Conservation (phyloP, 805 yeast genomes). For the Candida parachauliodes region DNA sequence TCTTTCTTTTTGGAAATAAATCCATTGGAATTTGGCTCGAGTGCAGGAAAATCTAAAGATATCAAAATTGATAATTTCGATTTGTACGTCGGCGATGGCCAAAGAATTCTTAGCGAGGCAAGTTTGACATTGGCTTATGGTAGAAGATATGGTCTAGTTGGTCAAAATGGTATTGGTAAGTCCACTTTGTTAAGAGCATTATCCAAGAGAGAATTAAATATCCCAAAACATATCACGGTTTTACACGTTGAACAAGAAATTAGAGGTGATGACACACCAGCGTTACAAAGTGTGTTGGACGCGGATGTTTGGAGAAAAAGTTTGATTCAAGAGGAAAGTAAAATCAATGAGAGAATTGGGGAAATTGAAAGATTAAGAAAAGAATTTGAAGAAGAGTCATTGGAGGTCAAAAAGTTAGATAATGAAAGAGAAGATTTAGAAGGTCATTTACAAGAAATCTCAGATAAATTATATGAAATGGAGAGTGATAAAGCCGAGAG, state of each 20-base stretch:
- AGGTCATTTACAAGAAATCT: constrained; percentile 70
- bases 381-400: constrained; percentile 74
- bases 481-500: constrained; percentile 98
- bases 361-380: constrained; percentile 69
- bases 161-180: constrained; percentile 99
- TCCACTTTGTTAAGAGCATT: constrained; percentile 89
- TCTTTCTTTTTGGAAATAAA: constrained; percentile 92
- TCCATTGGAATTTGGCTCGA: constrained; percentile 79
- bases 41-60: constrained; percentile 96
- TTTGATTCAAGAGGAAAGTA: constrained; percentile 69
- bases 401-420: constrained; percentile 75
- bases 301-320: constrained; percentile 99
- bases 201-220: constrained; percentile 87
- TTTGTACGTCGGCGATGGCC: constrained; percentile 92
- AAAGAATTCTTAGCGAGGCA: constrained; percentile 86
- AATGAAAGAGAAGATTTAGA: constrained; percentile 88
- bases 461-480: constrained; percentile 82
- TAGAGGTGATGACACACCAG: constrained; percentile 86
- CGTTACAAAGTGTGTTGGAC: constrained; percentile 92
- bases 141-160: constrained; percentile 94
- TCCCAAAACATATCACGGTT: constrained; percentile 94
- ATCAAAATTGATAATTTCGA: constrained; percentile 91
- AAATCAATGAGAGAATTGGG: constrained; percentile 66
- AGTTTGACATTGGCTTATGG: constrained; percentile 85
- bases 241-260: constrained; percentile 97